A percentile compares a stretch with the other conserved stretches of the same genome.
Conservation (phyloP, 306 rosid genomes). For the Pueraria montana region DNA sequence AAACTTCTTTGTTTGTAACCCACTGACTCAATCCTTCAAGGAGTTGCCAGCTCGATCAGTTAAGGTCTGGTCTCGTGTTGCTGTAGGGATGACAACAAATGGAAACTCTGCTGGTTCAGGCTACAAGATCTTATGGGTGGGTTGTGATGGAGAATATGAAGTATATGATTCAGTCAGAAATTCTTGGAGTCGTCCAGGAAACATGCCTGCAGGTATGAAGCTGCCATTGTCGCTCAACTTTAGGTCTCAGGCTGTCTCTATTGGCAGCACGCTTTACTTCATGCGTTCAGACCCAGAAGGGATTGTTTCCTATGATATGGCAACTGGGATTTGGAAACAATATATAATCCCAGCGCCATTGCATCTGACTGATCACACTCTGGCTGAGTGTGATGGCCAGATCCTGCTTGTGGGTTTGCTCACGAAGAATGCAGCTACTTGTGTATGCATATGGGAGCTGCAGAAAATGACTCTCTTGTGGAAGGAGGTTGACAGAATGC, state of each 20-base stretch:
- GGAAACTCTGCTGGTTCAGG: conserved; percentile 66
- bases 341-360: conserved; percentile 76
- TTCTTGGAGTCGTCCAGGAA: conserved; percentile 79
- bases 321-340: conserved; percentile 79
- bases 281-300: conserved; percentile 85
- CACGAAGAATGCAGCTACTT: conserved; percentile 87
- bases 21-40: conserved; percentile 86
- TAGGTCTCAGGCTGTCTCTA: conserved; percentile 71
- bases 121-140: conserved; percentile 87
- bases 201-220: conserved; percentile 67
- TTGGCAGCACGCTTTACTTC: conserved; percentile 77
- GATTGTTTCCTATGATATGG: conserved; percentile 76
- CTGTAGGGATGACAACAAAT: conserved; percentile 87
- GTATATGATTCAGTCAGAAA: conserved; percentile 76
- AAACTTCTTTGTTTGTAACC: conserved; percentile 90
- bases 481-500: conserved; percentile 99
- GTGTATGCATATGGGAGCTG: conserved; percentile 97
- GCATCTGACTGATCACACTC: conserved; percentile 73
- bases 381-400: conserved; percentile 85
- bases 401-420: conserved; percentile 89
- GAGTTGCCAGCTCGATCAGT: conserved; percentile 88
- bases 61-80: conserved; percentile 81
- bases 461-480: conserved; percentile 95
- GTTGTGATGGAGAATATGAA: conserved; percentile 86
- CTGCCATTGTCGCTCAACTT: conserved; percentile 68